phyloP scores from a whole-genome alignment of 106 monocot species.

The Agapanthus africanus region DNA sequence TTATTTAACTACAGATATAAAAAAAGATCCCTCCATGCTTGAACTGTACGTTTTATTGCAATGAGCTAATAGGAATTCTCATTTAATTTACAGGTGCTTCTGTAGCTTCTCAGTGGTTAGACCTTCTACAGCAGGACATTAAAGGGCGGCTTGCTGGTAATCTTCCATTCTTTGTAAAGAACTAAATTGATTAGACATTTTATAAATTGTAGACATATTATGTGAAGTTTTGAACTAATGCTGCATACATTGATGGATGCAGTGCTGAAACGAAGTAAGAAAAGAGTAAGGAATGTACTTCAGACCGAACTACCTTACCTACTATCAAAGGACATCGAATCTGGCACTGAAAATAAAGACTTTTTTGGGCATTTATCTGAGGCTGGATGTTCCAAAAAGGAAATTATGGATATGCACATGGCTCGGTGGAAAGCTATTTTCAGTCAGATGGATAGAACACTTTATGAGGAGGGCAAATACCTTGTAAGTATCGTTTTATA shows the following conservation, averaged over 20 bases:
- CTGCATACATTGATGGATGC: constrained; percentile 10
- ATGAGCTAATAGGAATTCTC: constrained; percentile 9
- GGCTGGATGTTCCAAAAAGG: constrained; percentile 12
- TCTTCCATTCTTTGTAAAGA: constrained; percentile 1
- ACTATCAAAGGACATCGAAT: constrained; percentile 34
- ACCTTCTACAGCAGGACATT: constrained; percentile 74
- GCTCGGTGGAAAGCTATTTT: constrained; percentile 70
- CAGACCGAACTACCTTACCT: constrained; percentile 66
- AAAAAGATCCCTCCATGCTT: background rate
- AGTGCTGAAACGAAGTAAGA: constrained; percentile 74
- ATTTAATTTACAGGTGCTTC: constrained; percentile 46
- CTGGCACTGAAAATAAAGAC: constrained; percentile 30
- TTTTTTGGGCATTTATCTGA: constrained; percentile 15
- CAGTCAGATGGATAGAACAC: constrained; percentile 60
- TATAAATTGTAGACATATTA: background rate
- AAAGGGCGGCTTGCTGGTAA: constrained; percentile 74
- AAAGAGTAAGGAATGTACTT: constrained; percentile 68
- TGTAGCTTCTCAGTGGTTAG: constrained; percentile 85
- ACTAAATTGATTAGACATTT: background rate
- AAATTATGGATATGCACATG: constrained; percentile 34
- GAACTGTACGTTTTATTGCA: background rate
- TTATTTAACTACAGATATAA: background rate
- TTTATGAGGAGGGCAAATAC: constrained; percentile 61
- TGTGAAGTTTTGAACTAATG: constrained; percentile 13
- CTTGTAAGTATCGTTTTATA: constrained; percentile 51